A percentile compares a stretch with the other conserved stretches of the same genome.
Evolutionary conservation across 2,329 filamentous ascomycete species (phyloP).

Genomic region (Neophaeococcomyces aloes): DNA sequence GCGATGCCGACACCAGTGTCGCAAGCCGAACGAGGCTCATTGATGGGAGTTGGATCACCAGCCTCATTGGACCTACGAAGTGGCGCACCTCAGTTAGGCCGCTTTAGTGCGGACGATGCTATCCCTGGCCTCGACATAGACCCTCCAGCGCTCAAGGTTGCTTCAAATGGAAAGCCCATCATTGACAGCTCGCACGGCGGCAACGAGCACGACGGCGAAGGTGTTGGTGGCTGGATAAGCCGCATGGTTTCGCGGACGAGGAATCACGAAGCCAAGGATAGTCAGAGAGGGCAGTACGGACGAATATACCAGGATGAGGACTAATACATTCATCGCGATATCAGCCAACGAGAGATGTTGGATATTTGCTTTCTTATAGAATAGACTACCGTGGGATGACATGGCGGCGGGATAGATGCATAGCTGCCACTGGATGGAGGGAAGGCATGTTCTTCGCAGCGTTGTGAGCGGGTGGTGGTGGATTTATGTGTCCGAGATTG

Average conservation of each 20-base stretch:
- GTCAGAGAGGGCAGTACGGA: conserved; percentile 17
- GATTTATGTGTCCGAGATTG: no score
- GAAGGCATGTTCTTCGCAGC: no score
- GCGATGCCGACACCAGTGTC: conserved; percentile 68
- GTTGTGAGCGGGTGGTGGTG: no score
- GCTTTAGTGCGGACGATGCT: conserved; percentile 51
- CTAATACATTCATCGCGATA: conserved; percentile 5
- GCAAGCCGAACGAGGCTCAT: conserved; percentile 67
- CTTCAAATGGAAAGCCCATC: conserved; percentile 40
- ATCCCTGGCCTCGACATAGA: conserved; percentile 78
- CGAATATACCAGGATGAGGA: conserved; percentile 20
- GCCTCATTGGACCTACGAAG: conserved; percentile 52
- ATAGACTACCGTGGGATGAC: background rate
- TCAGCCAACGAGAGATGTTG: background rate
- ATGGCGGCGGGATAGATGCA: no score
- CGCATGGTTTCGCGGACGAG: conserved; percentile 42
- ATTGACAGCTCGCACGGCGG: conserved; percentile 26
- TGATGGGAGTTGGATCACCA: conserved; percentile 72
- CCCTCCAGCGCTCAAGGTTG: conserved; percentile 53
- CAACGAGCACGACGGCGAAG: conserved; percentile 36
- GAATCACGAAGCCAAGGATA: conserved; percentile 14
- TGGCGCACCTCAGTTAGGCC: conserved; percentile 19
- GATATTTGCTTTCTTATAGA: background rate
- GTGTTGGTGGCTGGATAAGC: conserved; percentile 59
- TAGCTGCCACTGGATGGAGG: no score